These are phyloP conservation scores for Claviceps sp. DNA, from an alignment of 2,329 filamentous ascomycete species.

Conservation along the genomic window DNA sequence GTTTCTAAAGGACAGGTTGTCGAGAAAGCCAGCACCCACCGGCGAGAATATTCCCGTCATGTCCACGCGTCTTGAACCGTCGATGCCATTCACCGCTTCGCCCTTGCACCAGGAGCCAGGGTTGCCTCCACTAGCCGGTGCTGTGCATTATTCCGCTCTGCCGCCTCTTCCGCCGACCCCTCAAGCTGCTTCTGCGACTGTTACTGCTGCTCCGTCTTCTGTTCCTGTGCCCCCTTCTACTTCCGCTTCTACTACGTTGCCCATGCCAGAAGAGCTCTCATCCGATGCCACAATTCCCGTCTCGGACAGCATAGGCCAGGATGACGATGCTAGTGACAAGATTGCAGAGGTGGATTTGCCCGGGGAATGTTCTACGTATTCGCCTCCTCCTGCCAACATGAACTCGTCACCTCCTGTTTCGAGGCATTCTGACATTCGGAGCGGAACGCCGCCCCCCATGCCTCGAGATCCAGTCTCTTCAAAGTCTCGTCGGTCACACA, in stretches of 20 bases:
- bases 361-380: constrained; percentile 45
- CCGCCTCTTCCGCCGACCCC: constrained; percentile 24
- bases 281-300: constrained; percentile 68
- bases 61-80: constrained; percentile 41
- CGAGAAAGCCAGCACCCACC: constrained; percentile 41
- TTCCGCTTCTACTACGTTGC: constrained; percentile 22
- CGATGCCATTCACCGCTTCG: constrained; percentile 24
- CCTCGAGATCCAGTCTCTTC: constrained; percentile 49
- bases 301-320: constrained; percentile 49
- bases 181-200: constrained; percentile 17
- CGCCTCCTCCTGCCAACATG: constrained; percentile 57
- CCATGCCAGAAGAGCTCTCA: constrained; percentile 45
- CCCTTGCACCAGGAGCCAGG: constrained; percentile 30
- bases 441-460: constrained; percentile 64
- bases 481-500: constrained; percentile 47
- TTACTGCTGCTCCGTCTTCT: constrained; percentile 21
- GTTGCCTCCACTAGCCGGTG: constrained; percentile 30
- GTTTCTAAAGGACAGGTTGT: constrained; percentile 78
- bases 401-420: constrained; percentile 84
- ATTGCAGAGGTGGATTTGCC: constrained; percentile 23
- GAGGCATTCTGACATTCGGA: constrained; percentile 41
- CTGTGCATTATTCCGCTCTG: constrained; percentile 23
- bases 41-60: constrained; percentile 47
- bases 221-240: constrained; percentile 26
- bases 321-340: constrained; percentile 36